A percentile compares a stretch with the other conserved stretches of the same genome.
Conservation (phyloP, 192 early-diverging fungal genomes). For the Umbelopsis isabellina region DNA sequence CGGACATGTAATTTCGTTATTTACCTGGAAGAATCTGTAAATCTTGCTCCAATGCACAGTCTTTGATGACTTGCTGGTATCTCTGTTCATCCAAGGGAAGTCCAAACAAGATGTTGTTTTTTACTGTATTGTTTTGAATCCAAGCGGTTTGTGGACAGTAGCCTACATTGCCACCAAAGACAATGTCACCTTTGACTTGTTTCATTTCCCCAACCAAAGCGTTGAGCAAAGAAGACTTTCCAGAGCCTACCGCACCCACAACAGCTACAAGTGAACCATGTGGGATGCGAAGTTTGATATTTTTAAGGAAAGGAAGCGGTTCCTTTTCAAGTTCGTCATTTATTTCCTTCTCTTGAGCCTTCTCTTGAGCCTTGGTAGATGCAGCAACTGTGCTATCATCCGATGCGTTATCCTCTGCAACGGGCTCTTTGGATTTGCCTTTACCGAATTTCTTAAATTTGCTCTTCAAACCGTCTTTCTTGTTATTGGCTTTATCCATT, state of each 20-base stretch:
- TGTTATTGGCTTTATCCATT: slow-evolving; percentile 42
- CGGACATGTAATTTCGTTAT: slow-evolving; percentile 6
- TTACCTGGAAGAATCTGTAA: slow-evolving; percentile 52
- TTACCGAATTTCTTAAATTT: slow-evolving; percentile 10
- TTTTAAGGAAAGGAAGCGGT: slow-evolving; percentile 47
- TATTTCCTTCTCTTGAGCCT: not conserved
- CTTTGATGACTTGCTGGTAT: slow-evolving; percentile 56
- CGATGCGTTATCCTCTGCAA: slow-evolving; percentile 17
- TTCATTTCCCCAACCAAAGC: slow-evolving; percentile 86
- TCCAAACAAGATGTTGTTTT: slow-evolving; percentile 74
- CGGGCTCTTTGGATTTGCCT: slow-evolving; percentile 13
- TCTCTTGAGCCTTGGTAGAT: too few relatives aligned
- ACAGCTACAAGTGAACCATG: slow-evolving; percentile 73
- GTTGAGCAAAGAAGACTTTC: slow-evolving; percentile 85
- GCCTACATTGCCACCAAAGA: slow-evolving; percentile 67
- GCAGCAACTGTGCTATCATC: slow-evolving; percentile 11
- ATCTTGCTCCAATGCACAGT: slow-evolving; percentile 62
- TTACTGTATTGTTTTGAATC: slow-evolving; percentile 82
- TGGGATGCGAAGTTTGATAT: slow-evolving; percentile 38
- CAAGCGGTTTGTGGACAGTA: slow-evolving; percentile 86
- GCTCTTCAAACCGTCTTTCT: slow-evolving; percentile 34
- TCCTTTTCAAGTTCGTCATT: not conserved
- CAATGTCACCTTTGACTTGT: slow-evolving; percentile 57
- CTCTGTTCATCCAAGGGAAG: slow-evolving; percentile 55
- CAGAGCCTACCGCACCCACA: slow-evolving; percentile 81